These are phyloP conservation scores for Fonsecaea multimorphosa DNA, from an alignment of 2,329 filamentous ascomycete genomes.

Conservation along the genomic window DNA sequence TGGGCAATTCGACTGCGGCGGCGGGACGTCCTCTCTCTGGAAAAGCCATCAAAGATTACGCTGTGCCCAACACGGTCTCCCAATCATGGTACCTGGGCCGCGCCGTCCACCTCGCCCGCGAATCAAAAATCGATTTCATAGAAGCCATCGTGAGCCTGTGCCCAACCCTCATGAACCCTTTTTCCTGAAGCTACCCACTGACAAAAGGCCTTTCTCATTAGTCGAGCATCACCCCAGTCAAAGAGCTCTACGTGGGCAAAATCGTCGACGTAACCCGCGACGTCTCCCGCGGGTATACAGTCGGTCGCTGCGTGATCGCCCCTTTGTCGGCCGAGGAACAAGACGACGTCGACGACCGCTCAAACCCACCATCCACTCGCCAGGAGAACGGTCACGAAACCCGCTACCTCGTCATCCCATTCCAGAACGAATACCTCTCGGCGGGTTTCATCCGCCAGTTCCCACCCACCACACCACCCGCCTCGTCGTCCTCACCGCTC, in stretches of 20 bases:
- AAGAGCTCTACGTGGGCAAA: slow-evolving; percentile 52
- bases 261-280: slow-evolving; percentile 52
- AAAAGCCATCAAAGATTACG: slow-evolving; percentile 40
- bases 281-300: slow-evolving; percentile 49
- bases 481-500: background rate
- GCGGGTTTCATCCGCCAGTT: slow-evolving; percentile 32
- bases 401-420: slow-evolving; percentile 39
- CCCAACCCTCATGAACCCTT: too few relatives aligned
- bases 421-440: slow-evolving; percentile 44
- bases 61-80: slow-evolving; percentile 43
- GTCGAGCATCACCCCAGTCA: slow-evolving; percentile 23
- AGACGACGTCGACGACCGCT: slow-evolving; percentile 12
- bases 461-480: background rate
- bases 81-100: slow-evolving; percentile 44
- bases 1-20: slow-evolving; percentile 40
- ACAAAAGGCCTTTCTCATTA: too few relatives aligned
- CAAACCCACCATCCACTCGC: background rate
- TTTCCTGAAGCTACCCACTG: too few relatives aligned
- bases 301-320: slow-evolving; percentile 43
- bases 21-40: slow-evolving; percentile 39
- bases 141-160: slow-evolving; percentile 50
- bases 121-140: slow-evolving; percentile 45
- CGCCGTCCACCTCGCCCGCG: slow-evolving; percentile 41
- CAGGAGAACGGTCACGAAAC: too few relatives aligned
- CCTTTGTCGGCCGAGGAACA: slow-evolving; percentile 41